Evolutionary conservation across 1,139 yeast genomes (phyloP), one percentile per base, ranked within the genome.

Genomic region (Candida labiduridarum): DNA sequence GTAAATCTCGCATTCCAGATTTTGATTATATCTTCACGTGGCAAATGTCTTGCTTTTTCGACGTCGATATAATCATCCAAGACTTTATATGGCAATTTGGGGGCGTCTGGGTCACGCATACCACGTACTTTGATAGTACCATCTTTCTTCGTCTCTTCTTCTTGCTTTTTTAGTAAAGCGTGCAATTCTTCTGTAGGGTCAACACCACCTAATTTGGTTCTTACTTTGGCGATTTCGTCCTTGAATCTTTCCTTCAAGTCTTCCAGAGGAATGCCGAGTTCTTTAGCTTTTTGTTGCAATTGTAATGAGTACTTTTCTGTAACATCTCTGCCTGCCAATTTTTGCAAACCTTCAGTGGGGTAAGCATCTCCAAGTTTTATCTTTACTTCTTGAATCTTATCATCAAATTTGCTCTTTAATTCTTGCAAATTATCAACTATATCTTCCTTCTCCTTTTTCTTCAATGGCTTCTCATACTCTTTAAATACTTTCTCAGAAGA

Each of bases 1-100:
- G 82, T 80, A 69, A 92, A 91, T 57, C 97, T 80, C 0, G 96
- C 91, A 65, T 89, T 84, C 99, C 99, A 94, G 36, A 94, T 74
- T 61, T 80, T 79, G 60, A 89, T 96, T 49, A 94, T 76, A 59
- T 92, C 96, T 56, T 80, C 79, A 6, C 67, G 59, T 2, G 83
- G 80, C 25, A 88, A 70, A 7, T 76, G 83, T 46, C 69, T 59
- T 45, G 89, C 61, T 66, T 91, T 92, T 1, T 80, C 87, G 9
- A 84, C 74, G 50, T 89, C 91, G 46, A 94, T 67, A 64, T 74
- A 94, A 2, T 92, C 82, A 49, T 80, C 76, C 52, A 94, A 72
- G 0, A 89, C 84, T 67, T 90, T 91, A 69, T 79, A 87, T 8
- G 95, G 89, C 9, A 68, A 64, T 44, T 69, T 62, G 2, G 83